These are phyloP conservation scores for Orbilia quercus DNA, from an alignment of 2,329 filamentous ascomycete species.

Conservation along the genomic window DNA sequence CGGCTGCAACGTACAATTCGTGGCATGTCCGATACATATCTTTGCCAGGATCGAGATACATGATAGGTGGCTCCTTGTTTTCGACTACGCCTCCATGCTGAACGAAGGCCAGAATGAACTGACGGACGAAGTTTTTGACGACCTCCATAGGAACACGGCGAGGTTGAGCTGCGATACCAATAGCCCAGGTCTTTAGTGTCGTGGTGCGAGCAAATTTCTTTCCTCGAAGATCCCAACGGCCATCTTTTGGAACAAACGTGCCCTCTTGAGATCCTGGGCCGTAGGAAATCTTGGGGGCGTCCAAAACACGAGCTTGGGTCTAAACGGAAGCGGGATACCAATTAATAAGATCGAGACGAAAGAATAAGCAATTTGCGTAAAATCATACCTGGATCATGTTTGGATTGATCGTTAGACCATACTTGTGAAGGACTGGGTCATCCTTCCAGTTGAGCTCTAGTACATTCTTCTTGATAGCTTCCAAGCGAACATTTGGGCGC, in stretches of 20 bases:
- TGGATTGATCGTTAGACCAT: slow-evolving; percentile 76
- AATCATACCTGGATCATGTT: slow-evolving; percentile 68
- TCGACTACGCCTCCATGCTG: slow-evolving; percentile 71
- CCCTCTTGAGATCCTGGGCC: slow-evolving; percentile 61
- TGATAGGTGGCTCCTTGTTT: slow-evolving; percentile 65
- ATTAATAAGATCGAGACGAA: neutral
- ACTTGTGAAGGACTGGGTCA: slow-evolving; percentile 78
- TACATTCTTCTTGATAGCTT: slow-evolving; percentile 76
- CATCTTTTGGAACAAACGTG: slow-evolving; percentile 63
- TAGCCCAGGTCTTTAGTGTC: slow-evolving; percentile 77
- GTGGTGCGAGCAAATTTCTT: slow-evolving; percentile 81
- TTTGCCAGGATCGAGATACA: slow-evolving; percentile 63
- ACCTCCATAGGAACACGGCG: slow-evolving; percentile 65
- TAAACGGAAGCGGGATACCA: slow-evolving; percentile 56
- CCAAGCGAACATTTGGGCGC: slow-evolving; percentile 74
- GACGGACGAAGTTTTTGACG: slow-evolving; percentile 68
- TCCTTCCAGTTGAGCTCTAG: slow-evolving; percentile 73
- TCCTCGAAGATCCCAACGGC: slow-evolving; percentile 87
- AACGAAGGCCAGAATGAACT: slow-evolving; percentile 72
- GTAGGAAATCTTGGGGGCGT: slow-evolving; percentile 78
- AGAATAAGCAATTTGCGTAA: slow-evolving; percentile 60
- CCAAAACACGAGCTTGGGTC: slow-evolving; percentile 77
- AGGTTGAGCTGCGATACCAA: slow-evolving; percentile 70
- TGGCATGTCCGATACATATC: slow-evolving; percentile 69
- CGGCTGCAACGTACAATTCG: slow-evolving; percentile 69